A percentile compares a stretch with the other conserved stretches of the same genome.
Evolutionary conservation across 495 filamentous ascomycete genomes (phyloP).

Genomic region (Tuber melanosporum): DNA sequence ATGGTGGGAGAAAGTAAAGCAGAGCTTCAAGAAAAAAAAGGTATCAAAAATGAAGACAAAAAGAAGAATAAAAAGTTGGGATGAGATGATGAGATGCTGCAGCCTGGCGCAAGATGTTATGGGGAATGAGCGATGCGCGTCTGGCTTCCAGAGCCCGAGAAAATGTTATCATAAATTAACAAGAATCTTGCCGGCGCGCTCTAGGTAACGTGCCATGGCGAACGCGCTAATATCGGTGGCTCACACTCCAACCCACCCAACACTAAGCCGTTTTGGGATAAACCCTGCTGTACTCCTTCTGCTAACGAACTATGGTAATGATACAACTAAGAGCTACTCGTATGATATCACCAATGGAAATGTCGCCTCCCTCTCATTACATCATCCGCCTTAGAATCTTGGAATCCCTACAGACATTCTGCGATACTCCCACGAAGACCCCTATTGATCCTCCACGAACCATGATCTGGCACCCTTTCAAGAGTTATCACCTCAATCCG

Average conservation of each 20-base stretch:
- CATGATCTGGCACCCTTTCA: not conserved
- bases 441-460: not conserved
- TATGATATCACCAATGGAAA: not conserved
- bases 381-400: not conserved
- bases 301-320: not conserved
- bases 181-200: not conserved
- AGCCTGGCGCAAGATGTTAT: conserved; percentile 1
- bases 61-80: not conserved
- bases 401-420: too few relatives aligned
- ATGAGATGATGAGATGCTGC: not conserved
- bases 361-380: not conserved
- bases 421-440: not conserved
- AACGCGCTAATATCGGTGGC: not conserved
- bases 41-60: not conserved
- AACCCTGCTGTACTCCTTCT: not conserved
- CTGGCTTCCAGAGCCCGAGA: not conserved
- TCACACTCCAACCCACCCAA: not conserved
- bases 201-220: not conserved
- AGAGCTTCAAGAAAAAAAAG: not conserved
- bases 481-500: not conserved
- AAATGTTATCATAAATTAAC: not conserved
- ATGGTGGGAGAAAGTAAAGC: not conserved
- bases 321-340: too few relatives aligned
- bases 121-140: conserved; percentile 1
- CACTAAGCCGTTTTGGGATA: not conserved